Evolutionary conservation across 345 rosid species (phyloP).

Genomic region (Iberis pinnata): DNA sequence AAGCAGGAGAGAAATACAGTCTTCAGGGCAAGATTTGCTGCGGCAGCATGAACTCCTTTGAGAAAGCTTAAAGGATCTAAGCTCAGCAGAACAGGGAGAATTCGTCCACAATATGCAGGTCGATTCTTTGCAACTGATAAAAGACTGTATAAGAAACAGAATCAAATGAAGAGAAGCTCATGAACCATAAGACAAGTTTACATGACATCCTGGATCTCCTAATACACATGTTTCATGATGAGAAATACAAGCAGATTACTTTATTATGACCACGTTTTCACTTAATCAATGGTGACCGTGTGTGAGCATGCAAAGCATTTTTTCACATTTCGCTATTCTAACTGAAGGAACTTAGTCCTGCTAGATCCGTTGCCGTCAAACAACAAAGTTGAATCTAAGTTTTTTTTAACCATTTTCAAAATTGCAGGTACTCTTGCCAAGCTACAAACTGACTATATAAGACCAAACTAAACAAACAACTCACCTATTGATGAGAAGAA

Average conservation of each 20-base stretch:
- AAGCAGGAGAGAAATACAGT: slow-evolving; percentile 64
- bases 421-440: not conserved
- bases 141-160: slow-evolving; percentile 47
- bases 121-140: slow-evolving; percentile 79
- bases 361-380: slow-evolving; percentile 13
- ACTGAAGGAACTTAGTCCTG: slow-evolving; percentile 2
- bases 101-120: slow-evolving; percentile 84
- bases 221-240: not conserved
- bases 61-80: slow-evolving; percentile 64
- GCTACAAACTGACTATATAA: slow-evolving; percentile 3
- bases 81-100: slow-evolving; percentile 85
- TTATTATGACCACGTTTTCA: too few relatives aligned
- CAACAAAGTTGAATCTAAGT: slow-evolving; percentile 6
- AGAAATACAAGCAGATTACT: too few relatives aligned
- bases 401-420: slow-evolving; percentile 16
- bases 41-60: slow-evolving; percentile 55
- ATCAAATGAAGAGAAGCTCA: slow-evolving; percentile 13
- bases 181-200: slow-evolving; percentile 16
- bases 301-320: not conserved
- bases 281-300: not conserved
- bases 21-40: slow-evolving; percentile 62
- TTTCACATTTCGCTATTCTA: not conserved
- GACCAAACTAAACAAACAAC: slow-evolving; percentile 17
- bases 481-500: slow-evolving; percentile 74
- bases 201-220: too few relatives aligned